These are phyloP conservation scores for Malassezia equina DNA, from an alignment of 1,284 basidiomycete species.

Conservation along the genomic window DNA sequence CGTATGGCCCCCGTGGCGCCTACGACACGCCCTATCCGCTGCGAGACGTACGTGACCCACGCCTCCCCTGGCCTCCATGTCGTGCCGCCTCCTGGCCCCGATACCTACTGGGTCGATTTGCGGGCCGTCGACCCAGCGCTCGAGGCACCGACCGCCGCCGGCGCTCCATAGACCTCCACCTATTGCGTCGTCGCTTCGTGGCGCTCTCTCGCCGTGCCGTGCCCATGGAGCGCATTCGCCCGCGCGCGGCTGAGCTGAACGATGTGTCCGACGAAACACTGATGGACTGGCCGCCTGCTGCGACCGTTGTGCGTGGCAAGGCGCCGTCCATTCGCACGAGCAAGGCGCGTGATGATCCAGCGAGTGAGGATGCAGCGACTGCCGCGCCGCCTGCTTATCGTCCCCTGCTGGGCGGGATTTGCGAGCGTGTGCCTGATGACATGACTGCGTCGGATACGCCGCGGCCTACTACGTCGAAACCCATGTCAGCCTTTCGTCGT, in stretches of 20 bases:
- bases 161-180: background rate
- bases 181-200: background rate
- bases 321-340: background rate
- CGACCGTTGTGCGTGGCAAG: slow-evolving; percentile 22
- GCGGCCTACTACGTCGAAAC: slow-evolving; percentile 15
- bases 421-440: background rate
- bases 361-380: background rate
- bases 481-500: slow-evolving; percentile 42
- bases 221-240: slow-evolving; percentile 24
- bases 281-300: slow-evolving; percentile 34
- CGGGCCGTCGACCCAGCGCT: background rate
- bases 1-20: slow-evolving; percentile 16
- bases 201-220: no score
- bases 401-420: slow-evolving; percentile 11
- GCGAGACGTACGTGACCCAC: slow-evolving; percentile 30
- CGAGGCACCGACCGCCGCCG: background rate
- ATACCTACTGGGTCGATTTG: slow-evolving; percentile 21
- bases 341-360: background rate
- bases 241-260: slow-evolving; percentile 27
- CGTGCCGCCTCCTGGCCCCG: slow-evolving; percentile 9
- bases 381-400: background rate
- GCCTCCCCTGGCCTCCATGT: slow-evolving; percentile 20
- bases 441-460: background rate
- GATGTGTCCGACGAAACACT: slow-evolving; percentile 27
- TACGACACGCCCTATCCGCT: slow-evolving; percentile 3